Evolutionary conservation across 2,329 filamentous ascomycete genomes (phyloP).

Genomic region (Colletotrichum neosansevieriae): DNA sequence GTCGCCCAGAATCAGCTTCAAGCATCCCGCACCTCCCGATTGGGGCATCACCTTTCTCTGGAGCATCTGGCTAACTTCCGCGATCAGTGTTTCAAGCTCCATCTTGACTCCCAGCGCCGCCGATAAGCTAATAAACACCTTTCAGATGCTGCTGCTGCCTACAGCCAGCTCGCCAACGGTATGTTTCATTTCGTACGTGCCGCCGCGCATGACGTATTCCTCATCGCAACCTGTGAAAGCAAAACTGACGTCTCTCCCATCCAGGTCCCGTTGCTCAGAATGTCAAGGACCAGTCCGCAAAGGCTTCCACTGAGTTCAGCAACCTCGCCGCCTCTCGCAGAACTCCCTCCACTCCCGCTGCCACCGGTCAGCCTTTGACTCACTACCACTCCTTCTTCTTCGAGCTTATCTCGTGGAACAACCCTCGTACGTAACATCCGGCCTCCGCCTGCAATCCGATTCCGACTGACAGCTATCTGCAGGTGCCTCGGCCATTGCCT

Average conservation of each 20-base stretch:
- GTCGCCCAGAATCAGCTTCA: slow-evolving; percentile 25
- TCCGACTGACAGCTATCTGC: slow-evolving; percentile 36
- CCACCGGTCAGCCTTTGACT: slow-evolving; percentile 72
- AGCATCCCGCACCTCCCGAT: slow-evolving; percentile 11
- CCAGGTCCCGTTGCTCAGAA: slow-evolving; percentile 71
- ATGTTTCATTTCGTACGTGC: slow-evolving; percentile 40
- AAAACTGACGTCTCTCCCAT: slow-evolving; percentile 34
- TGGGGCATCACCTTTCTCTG: slow-evolving; percentile 28
- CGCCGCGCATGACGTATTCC: slow-evolving; percentile 18
- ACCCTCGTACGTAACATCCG: slow-evolving; percentile 66
- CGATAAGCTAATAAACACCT: slow-evolving; percentile 48
- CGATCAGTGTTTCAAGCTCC: slow-evolving; percentile 50
- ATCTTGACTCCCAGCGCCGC: slow-evolving; percentile 41
- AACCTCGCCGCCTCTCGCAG: slow-evolving; percentile 69
- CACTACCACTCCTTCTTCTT: slow-evolving; percentile 80
- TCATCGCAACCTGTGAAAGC: slow-evolving; percentile 17
- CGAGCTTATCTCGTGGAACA: slow-evolving; percentile 77
- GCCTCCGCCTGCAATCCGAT: not conserved
- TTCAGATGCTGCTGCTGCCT: slow-evolving; percentile 63
- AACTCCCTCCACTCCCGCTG: slow-evolving; percentile 65
- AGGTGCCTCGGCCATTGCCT: slow-evolving; percentile 76
- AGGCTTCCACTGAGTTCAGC: slow-evolving; percentile 67
- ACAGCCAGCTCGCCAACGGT: slow-evolving; percentile 62
- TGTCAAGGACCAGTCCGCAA: slow-evolving; percentile 66
- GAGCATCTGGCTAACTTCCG: slow-evolving; percentile 48